Conservation (phyloP, 2,329 filamentous ascomycete species). For the Plenodomus tracheiphilus region DNA sequence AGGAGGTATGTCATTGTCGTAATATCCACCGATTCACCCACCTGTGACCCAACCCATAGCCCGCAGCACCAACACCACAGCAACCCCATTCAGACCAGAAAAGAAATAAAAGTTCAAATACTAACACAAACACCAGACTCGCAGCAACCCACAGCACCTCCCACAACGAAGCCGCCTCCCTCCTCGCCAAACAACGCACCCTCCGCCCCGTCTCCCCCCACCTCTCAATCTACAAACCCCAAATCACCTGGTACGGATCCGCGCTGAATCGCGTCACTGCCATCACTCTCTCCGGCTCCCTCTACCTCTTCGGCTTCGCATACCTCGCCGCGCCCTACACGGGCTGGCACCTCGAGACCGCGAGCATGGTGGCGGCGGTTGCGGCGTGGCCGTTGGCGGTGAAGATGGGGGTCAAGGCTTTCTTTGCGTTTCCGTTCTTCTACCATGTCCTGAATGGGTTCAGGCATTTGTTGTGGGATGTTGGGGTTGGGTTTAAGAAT, state of each 20-base stretch:
- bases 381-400: conserved; percentile 61
- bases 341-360: conserved; percentile 70
- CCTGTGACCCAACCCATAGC: neutral
- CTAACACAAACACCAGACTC: conserved; percentile 35
- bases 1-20: conserved; percentile 48
- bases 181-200: conserved; percentile 81
- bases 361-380: conserved; percentile 66
- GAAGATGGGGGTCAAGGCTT: conserved; percentile 63
- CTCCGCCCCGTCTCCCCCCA: conserved; percentile 83
- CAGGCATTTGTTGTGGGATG: conserved; percentile 73
- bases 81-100: neutral
- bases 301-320: conserved; percentile 79
- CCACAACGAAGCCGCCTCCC: conserved; percentile 57
- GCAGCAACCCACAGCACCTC: conserved; percentile 63
- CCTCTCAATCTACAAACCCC: conserved; percentile 80
- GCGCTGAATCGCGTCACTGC: conserved; percentile 86
- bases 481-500: conserved; percentile 64
- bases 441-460: conserved; percentile 72
- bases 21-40: neutral
- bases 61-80: neutral
- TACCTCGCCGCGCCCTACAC: conserved; percentile 80
- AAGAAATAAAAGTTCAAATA: conserved; percentile 1
- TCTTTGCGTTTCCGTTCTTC: conserved; percentile 66
- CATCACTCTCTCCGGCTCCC: conserved; percentile 66
- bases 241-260: conserved; percentile 82